Base-by-base conservation (phyloP, 192 early-diverging fungal species). In the Backusella westeae region DNA sequence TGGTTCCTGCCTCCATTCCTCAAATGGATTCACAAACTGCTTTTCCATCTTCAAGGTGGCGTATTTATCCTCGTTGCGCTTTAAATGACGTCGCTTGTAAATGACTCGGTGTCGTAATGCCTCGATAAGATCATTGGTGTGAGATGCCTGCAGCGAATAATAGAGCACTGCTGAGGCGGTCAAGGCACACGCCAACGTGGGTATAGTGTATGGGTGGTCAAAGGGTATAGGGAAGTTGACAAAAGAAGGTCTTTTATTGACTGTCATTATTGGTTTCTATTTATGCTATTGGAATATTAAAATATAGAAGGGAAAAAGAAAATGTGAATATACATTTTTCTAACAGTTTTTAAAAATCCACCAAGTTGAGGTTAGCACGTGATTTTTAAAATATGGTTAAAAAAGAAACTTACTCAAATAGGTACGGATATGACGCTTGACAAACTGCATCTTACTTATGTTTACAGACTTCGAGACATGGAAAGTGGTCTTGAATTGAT, bases 21-120 rank as follows among this genome's bases (percentile, higher is more conserved):
- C 63, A 77, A 88, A 90, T n/a, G 89, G 89, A 74, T 90, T 90
- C 1, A 87, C 87, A 85, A 85, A 90, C 12, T 85, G 77, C 5
- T 87, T 83, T 29, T 80, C 73, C 21, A 77, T 39, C 52, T 80
- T 83, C 14, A 83, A 44, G 34, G 75, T 79, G 2, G 82, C 74
- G 70, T 42, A 80, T 38, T 66, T 76, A 26, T 79, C 82, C 67
- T 83, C 78, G 19, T 67, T 75, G 15, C 78, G 71, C 32, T 76
- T 72, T 9, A 76, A 52, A 17, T 32, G 26, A 4, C 75, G 59
- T 39, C 78, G 59, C 44, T 73, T 79, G 0, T 71, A 46, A 38
- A 80, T 38, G 32, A 77, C 72, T 21, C 38, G 63, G 8, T 71
- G 32, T 41, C 78, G 35, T 6, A 77, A 56, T 34, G 82, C 78